Base-by-base conservation (phyloP, 176 grass and related monocot species). In the Aegilops longissima region DNA sequence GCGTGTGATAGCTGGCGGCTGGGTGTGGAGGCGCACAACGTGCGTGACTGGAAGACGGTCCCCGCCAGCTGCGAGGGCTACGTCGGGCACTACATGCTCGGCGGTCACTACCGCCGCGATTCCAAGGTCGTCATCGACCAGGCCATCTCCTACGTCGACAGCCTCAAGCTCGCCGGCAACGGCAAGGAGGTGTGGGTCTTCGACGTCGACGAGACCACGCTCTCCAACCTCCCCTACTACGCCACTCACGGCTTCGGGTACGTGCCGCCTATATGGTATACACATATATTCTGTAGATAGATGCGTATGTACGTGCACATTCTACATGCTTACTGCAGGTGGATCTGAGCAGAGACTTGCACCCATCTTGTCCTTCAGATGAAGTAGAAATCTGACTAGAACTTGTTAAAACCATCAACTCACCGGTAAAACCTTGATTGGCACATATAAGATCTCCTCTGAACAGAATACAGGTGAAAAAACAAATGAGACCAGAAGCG, bases 201-300 rank as follows among this genome's bases (percentile, higher is more conserved):
- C 35, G 89, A 94, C 70, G 9, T 91, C 35, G 87, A 94, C 72
- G 89, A 94, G 63, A 91, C 89, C 13, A 62, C 65, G 2, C 87
- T 94, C 38, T 87, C 89, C 56, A 94, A 85, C 64, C 38, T 91
- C n/a, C 86, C 92, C 8, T 94, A 91, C 51, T 84, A 94, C 40
- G 83, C 86, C 21, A 10, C 52, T 0, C 73, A 91, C 4, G 89
- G 86, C n/a, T 94, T 89, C 33, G 89, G 89, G 86, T 94, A 68
- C 11, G 0, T 20, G 20, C 49, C 4, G 20, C 49, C 4, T 18
- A 52, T 52, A 52, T 49, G 13, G 3, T 3, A 38, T 16, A 16
- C 40, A 42, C 2, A 23, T 1, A 16, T 6, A 10, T 29, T 0
- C 63, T 6, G 25, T 25, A 25, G 25, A 66, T 52, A 52, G 49